phyloP scores from a whole-genome alignment of 2,329 filamentous ascomycete genomes.

The Arthrobotrys conoides region DNA sequence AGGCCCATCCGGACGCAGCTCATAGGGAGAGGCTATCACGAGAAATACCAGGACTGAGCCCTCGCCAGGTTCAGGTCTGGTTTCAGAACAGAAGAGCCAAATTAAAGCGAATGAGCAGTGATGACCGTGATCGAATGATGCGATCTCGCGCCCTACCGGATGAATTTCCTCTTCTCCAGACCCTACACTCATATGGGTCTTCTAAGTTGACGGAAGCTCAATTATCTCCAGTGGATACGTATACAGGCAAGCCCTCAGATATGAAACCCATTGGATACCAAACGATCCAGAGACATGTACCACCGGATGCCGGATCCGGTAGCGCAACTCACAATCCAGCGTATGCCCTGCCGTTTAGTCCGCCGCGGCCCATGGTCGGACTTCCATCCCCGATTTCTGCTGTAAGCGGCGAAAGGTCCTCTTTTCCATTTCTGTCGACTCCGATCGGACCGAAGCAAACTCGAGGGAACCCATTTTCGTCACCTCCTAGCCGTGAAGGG shows the following conservation, averaged over 20 bases:
- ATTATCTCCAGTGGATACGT: conserved; percentile 63
- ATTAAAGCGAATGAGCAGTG: conserved; percentile 79
- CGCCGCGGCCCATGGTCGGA: conserved; percentile 62
- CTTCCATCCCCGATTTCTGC: conserved; percentile 64
- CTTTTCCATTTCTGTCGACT: conserved; percentile 63
- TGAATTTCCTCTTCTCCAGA: conserved; percentile 79
- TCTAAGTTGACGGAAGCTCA: conserved; percentile 63
- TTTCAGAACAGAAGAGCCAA: conserved; percentile 90
- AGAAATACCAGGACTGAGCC: conserved; percentile 91
- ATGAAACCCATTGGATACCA: conserved; percentile 62
- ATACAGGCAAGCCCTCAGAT: conserved; percentile 61
- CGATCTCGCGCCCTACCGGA: conserved; percentile 80
- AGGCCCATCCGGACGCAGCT: conserved; percentile 92
- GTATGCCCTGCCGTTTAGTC: conserved; percentile 63
- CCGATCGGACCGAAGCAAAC: conserved; percentile 62
- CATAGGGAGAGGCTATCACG: conserved; percentile 88
- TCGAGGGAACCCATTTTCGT: conserved; percentile 64
- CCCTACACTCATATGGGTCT: conserved; percentile 70
- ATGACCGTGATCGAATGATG: conserved; percentile 79
- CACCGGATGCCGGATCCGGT: conserved; percentile 59
- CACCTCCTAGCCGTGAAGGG: conserved; percentile 61
- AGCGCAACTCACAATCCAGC: conserved; percentile 62
- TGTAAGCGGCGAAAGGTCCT: conserved; percentile 61
- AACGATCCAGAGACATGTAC: conserved; percentile 60
- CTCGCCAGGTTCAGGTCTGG: conserved; percentile 96